Conservation (phyloP, 345 rosid genomes). For the Dimocarpus longan region DNA sequence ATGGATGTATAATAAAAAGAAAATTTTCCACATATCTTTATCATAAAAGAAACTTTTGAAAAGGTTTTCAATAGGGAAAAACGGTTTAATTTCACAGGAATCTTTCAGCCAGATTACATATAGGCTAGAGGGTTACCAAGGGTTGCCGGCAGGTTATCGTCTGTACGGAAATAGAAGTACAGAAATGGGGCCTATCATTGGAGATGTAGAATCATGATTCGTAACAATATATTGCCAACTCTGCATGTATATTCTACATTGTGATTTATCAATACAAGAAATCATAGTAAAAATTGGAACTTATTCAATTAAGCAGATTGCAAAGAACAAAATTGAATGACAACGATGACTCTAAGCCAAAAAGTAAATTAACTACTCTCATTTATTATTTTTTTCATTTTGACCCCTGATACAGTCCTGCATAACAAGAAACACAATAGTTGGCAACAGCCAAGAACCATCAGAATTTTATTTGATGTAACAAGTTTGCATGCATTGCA, state of each 20-base stretch:
- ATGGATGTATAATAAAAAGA: too few relatives aligned
- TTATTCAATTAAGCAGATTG: slow-evolving; percentile 30
- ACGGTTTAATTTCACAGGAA: too few relatives aligned
- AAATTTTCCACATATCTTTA: too few relatives aligned
- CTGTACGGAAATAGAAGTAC: too few relatives aligned
- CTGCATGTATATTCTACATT: slow-evolving; percentile 27
- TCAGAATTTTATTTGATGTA: neutral
- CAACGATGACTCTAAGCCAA: slow-evolving; percentile 19
- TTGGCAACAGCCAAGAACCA: neutral
- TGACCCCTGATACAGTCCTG: slow-evolving; percentile 87
- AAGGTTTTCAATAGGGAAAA: too few relatives aligned
- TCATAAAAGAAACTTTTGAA: too few relatives aligned
- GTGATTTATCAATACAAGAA: slow-evolving; percentile 18
- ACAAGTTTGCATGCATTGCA: neutral
- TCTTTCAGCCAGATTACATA: too few relatives aligned
- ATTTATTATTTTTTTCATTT: slow-evolving; percentile 94
- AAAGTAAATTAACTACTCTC: slow-evolving; percentile 29
- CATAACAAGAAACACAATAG: slow-evolving; percentile 11
- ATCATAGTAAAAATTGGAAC: slow-evolving; percentile 17
- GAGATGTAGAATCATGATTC: slow-evolving; percentile 8
- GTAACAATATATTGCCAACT: slow-evolving; percentile 17
- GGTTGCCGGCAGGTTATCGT: too few relatives aligned
- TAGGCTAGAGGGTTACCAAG: too few relatives aligned
- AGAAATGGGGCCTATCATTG: too few relatives aligned
- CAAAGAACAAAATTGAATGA: slow-evolving; percentile 46